A percentile compares a stretch with the other conserved stretches of the same genome.
These are phyloP conservation scores for Cyclotella atomus DNA, from an alignment of 108 stramenopile genomes.

Conservation along the genomic window DNA sequence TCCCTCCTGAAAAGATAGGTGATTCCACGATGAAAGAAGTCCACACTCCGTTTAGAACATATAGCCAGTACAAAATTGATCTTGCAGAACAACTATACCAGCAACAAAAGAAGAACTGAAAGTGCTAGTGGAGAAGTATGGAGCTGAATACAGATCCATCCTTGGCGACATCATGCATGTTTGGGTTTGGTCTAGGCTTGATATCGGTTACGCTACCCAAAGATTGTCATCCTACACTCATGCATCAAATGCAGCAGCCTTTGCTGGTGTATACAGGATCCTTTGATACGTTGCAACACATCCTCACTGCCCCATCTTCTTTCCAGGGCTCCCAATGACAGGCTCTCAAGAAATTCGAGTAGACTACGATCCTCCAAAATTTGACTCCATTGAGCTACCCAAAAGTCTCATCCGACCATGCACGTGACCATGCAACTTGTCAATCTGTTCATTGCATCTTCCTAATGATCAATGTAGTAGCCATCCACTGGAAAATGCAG, in stretches of 20 bases:
- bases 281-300: slow-evolving; percentile 4
- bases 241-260: not conserved
- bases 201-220: slow-evolving; percentile 7
- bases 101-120: too few relatives aligned
- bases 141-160: too few relatives aligned
- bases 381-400: not conserved
- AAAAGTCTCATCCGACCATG: slow-evolving; percentile 4
- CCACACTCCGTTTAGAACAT: slow-evolving; percentile 24
- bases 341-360: not conserved
- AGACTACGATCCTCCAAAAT: slow-evolving; percentile 12
- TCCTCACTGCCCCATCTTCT: slow-evolving; percentile 24
- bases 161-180: slow-evolving; percentile 19
- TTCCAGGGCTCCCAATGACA: not conserved
- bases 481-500: not conserved
- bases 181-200: slow-evolving; percentile 17
- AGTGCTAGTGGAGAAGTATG: too few relatives aligned
- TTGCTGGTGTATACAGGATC: not conserved
- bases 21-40: not conserved
- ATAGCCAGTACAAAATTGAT: slow-evolving; percentile 20
- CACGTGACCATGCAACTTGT: slow-evolving; percentile 6
- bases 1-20: not conserved
- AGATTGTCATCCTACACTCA: slow-evolving; percentile 9
- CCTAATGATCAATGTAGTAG: not conserved
- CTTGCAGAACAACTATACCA: slow-evolving; percentile 1
- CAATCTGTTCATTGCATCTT: not conserved